Percentiles rank a stretch among this genome's conserved stretches.
Conservation (phyloP, 2,329 filamentous ascomycete species). For the Clarireedia paspali region DNA sequence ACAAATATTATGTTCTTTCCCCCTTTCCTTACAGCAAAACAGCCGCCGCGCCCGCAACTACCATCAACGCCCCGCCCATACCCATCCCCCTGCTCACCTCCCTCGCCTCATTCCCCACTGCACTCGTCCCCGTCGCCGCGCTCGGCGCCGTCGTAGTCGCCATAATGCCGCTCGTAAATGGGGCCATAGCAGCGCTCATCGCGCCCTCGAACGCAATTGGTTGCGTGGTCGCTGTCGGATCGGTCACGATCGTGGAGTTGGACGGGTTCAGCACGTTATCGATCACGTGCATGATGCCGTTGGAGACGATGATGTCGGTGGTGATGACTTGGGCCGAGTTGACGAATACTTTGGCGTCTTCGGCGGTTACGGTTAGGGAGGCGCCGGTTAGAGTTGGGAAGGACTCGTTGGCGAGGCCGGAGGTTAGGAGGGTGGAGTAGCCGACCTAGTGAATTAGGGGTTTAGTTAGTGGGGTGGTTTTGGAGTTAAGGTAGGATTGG, state of each 20-base stretch:
- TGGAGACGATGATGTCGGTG: constrained; percentile 30
- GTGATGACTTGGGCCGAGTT: constrained; percentile 33
- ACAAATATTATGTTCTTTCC: neutral
- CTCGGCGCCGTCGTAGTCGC: constrained; percentile 34
- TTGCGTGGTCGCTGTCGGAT: constrained; percentile 32
- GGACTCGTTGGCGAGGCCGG: constrained; percentile 19
- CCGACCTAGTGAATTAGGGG: constrained; percentile 25
- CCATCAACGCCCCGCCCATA: constrained; percentile 24
- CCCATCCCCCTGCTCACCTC: neutral
- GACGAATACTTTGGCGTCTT: constrained; percentile 32
- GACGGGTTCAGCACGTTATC: constrained; percentile 40
- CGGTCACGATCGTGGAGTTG: constrained; percentile 29
- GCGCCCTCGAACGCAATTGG: constrained; percentile 30
- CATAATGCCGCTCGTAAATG: constrained; percentile 34
- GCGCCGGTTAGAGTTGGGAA: constrained; percentile 25
- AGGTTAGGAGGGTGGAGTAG: constrained; percentile 29
- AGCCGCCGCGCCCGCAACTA: constrained; percentile 22
- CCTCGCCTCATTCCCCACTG: neutral
- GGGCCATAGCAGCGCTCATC: constrained; percentile 16
- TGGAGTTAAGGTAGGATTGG: neutral
- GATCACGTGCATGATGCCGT: constrained; percentile 32
- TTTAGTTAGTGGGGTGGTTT: neutral
- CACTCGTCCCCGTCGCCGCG: constrained; percentile 18
- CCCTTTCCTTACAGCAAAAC: neutral
- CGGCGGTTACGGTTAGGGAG: constrained; percentile 28